Conservation (phyloP, 495 filamentous ascomycete genomes). For the Talaromyces proteolyticus region DNA sequence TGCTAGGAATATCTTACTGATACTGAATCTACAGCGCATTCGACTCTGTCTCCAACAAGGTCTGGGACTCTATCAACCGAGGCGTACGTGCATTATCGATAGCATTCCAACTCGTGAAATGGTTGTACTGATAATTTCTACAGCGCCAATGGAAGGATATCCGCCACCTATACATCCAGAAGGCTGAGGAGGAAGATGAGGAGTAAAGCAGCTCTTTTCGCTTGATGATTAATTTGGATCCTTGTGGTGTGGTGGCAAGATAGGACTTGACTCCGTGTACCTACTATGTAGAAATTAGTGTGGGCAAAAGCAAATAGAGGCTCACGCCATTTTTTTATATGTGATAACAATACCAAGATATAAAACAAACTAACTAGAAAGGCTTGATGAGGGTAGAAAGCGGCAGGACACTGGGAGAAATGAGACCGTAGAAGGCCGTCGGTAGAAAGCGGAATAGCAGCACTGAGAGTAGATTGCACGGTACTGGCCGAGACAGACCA, state of each 20-base stretch:
- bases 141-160: conserved; percentile 99
- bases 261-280: conserved; percentile 3
- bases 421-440: too few species aligned
- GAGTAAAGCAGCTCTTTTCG: conserved; percentile 21
- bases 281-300: not conserved
- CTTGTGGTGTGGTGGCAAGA: not conserved
- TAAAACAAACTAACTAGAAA: too few species aligned
- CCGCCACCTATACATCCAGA: conserved; percentile 73
- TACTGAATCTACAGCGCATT: conserved; percentile 54
- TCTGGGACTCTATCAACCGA: conserved; percentile 86
- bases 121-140: conserved; percentile 25
- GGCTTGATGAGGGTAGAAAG: too few species aligned
- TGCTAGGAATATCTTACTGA: conserved; percentile 11
- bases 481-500: too few species aligned
- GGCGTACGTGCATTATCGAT: conserved; percentile 59
- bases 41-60: conserved; percentile 65
- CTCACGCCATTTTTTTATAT: not conserved
- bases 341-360: not conserved
- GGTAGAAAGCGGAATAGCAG: too few species aligned
- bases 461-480: too few species aligned
- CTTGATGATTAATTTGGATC: not conserved
- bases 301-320: not conserved
- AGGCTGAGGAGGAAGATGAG: conserved; percentile 54
- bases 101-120: not conserved
- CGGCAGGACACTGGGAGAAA: too few species aligned